Evolutionary conservation across 2,329 filamentous ascomycete species (phyloP).

Genomic region (Dothideomycetidae sp.): DNA sequence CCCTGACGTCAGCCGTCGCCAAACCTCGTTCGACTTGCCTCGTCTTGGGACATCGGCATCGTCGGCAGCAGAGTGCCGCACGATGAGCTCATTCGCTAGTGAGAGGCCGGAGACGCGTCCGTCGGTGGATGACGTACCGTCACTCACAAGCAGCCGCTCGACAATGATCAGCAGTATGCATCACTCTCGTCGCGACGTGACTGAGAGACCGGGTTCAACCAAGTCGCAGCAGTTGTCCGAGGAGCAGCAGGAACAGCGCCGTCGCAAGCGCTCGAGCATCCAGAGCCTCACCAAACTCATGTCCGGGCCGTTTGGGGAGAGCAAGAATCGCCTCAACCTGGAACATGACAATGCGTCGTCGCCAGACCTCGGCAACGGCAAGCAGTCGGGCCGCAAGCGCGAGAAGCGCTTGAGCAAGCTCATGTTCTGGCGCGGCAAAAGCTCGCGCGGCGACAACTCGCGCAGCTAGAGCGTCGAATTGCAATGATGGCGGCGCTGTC

Average conservation of each 20-base stretch:
- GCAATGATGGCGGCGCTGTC: no score
- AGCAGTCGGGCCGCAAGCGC: slow-evolving; percentile 35
- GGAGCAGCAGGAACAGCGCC: slow-evolving; percentile 32
- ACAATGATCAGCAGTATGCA: slow-evolving; percentile 60
- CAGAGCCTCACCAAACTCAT: slow-evolving; percentile 65
- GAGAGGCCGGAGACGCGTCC: slow-evolving; percentile 59
- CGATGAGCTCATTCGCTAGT: slow-evolving; percentile 55
- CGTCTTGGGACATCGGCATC: slow-evolving; percentile 63
- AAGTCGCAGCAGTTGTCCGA: slow-evolving; percentile 8
- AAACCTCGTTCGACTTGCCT: slow-evolving; percentile 52
- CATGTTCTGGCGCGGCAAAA: slow-evolving; percentile 62
- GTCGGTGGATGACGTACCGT: slow-evolving; percentile 61
- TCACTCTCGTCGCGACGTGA: slow-evolving; percentile 21
- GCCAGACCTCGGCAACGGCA: slow-evolving; percentile 32
- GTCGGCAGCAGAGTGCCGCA: slow-evolving; percentile 56
- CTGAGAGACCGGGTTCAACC: slow-evolving; percentile 9
- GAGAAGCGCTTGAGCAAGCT: slow-evolving; percentile 57
- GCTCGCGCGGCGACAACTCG: neutral
- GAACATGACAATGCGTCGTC: slow-evolving; percentile 45
- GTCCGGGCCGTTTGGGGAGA: slow-evolving; percentile 57
- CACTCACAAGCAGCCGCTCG: slow-evolving; percentile 60
- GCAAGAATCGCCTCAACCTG: slow-evolving; percentile 56
- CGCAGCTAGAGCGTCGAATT: no score
- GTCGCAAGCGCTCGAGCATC: slow-evolving; percentile 59
- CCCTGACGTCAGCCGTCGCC: slow-evolving; percentile 47